Base-by-base conservation (phyloP, 164 flowering plant species). In the Berberis thunbergii region DNA sequence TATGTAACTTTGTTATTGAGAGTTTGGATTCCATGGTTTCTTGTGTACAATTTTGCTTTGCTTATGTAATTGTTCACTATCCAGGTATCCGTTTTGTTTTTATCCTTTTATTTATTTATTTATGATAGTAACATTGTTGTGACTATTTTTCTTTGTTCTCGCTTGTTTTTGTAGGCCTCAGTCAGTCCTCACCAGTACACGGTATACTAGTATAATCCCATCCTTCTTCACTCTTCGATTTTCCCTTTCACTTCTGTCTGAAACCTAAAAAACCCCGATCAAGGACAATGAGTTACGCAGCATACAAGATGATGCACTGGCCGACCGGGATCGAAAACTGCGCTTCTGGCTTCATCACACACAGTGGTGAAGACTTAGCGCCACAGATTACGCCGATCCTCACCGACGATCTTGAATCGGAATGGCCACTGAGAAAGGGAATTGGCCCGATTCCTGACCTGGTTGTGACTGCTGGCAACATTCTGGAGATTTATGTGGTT, bases 241-340 rank as follows among this genome's bases (percentile, higher is more conserved):
- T 26, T 26, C 26, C 26, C 26, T 26, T 26, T 26, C 26, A 26
- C 26, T n/a, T 54, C n/a, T 38, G 38, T 9, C 50, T 53, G 64
- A 70, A 26, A 26, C 26, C 26, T 26, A 26, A 26, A 26, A 26
- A 26, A 26, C 26, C 64, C 64, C 68, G 64, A 60, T 1, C 7
- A 41, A 63, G 13, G 40, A 63, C 4, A 43, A 42, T 91, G 98
- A 91, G 97, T 67, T 94, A 70, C 85, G 96, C 96, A 41, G 95
- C 96, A 41, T 87, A 71, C 83, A 94, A 86, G 78, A 80, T 89
- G 89, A 82, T 94, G 96, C 99, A 94, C 71, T 82, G 80, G 78
- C 86, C 99, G 3, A 94, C 99, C 40, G 99, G 90, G 50, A 83
- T 94, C 69, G 93, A 88, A 77, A 83, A 81, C 78, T 91, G 93